These are phyloP conservation scores for Mycosphaerella sp. DNA, from an alignment of 2,329 filamentous ascomycete genomes.

Conservation along the genomic window DNA sequence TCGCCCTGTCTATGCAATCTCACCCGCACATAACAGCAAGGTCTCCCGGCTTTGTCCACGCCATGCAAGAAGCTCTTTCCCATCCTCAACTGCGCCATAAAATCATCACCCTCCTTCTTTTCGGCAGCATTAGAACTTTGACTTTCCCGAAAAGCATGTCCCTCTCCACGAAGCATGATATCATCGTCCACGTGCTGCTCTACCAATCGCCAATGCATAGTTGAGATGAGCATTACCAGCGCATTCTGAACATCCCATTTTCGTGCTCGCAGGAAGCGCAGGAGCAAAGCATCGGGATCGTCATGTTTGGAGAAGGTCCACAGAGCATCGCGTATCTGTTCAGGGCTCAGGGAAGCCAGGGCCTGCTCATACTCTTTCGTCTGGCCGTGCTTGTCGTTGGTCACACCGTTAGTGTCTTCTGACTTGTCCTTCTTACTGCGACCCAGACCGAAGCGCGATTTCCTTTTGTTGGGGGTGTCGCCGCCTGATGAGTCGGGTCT, in stretches of 20 bases:
- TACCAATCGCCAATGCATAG: conserved; percentile 79
- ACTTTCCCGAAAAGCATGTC: conserved; percentile 54
- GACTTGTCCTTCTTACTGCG: conserved; percentile 62
- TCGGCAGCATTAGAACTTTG: conserved; percentile 53
- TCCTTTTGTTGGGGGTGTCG: conserved; percentile 49
- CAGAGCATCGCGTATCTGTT: conserved; percentile 71
- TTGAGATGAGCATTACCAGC: conserved; percentile 87
- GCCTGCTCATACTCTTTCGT: conserved; percentile 80
- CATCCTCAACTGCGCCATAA: conserved; percentile 74
- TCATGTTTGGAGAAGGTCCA: conserved; percentile 97
- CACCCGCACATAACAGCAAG: conserved; percentile 79
- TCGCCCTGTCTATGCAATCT: conserved; percentile 75
- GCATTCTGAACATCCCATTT: conserved; percentile 96
- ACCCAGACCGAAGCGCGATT: conserved; percentile 66
- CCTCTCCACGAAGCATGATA: conserved; percentile 72
- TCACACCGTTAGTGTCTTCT: conserved; percentile 45
- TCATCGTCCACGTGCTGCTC: conserved; percentile 87
- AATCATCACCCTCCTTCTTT: conserved; percentile 68
- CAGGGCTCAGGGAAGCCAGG: conserved; percentile 67
- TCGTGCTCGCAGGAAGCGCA: conserved; percentile 79
- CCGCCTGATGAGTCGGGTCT: conserved; percentile 26
- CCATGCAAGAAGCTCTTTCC: conserved; percentile 94
- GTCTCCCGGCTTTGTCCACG: conserved; percentile 72
- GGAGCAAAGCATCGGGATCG: conserved; percentile 75
- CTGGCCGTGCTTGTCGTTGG: conserved; percentile 85